Percentiles rank a stretch among this genome's conserved stretches.
These are phyloP conservation scores for Solanum chiquidenum DNA, from an alignment of 257 asterid genomes.

Conservation along the genomic window DNA sequence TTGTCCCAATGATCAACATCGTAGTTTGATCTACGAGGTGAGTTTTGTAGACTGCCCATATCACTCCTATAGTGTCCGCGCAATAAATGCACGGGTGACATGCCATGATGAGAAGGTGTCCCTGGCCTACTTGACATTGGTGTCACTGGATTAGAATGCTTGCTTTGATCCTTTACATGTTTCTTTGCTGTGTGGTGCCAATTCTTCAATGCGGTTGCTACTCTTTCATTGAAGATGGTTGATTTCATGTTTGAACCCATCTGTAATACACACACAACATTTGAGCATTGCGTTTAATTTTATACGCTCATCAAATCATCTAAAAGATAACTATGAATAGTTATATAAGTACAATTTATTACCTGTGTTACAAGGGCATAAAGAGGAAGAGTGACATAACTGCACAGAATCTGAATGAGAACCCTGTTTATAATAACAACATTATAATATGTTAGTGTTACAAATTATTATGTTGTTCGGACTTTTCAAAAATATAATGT, in stretches of 20 bases:
- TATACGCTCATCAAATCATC: neutral
- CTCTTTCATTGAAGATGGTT: slow-evolving; percentile 68
- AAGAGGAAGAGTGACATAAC: slow-evolving; percentile 88
- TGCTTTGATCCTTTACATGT: slow-evolving; percentile 43
- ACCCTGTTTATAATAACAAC: slow-evolving; percentile 25
- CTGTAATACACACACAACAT: slow-evolving; percentile 13
- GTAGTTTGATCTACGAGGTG: slow-evolving; percentile 29
- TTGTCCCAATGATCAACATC: slow-evolving; percentile 26
- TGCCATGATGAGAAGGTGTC: slow-evolving; percentile 44
- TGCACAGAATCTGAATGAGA: slow-evolving; percentile 68
- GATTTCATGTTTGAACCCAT: slow-evolving; percentile 95
- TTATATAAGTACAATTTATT: neutral
- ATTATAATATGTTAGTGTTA: neutral
- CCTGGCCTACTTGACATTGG: slow-evolving; percentile 51
- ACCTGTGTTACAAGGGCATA: slow-evolving; percentile 98
- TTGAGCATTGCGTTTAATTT: neutral
- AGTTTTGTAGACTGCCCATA: slow-evolving; percentile 9
- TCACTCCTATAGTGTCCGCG: slow-evolving; percentile 34
- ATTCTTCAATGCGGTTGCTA: slow-evolving; percentile 53
- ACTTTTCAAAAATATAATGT: neutral
- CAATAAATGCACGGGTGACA: slow-evolving; percentile 75
- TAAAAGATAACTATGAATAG: too few relatives aligned
- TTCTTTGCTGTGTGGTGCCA: slow-evolving; percentile 94
- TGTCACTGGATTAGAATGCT: slow-evolving; percentile 25
- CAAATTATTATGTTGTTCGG: neutral